Evolutionary conservation across 495 filamentous ascomycete genomes (phyloP), one percentile per base, ranked within the genome.

Genomic region (Aspergillus nidulans): DNA sequence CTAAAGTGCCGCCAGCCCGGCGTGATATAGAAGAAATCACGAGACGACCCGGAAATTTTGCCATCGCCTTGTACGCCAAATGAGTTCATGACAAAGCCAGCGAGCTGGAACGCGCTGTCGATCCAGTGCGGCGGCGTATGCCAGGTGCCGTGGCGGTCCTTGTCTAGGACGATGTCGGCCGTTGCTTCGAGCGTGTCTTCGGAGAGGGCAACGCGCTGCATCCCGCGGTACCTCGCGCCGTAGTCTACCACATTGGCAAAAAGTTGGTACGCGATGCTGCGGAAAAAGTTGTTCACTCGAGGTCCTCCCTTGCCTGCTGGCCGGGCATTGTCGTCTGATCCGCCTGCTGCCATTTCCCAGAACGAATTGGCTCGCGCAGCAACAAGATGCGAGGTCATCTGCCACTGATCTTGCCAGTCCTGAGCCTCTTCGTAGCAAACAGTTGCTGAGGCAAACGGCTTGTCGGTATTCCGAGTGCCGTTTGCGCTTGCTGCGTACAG

Each of bases 161-260:
- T 30, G 10, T 54, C 59, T 4, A 80, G 69, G 1, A 39, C 38
- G 8, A 81, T 58, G 8, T 73, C 64, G 2, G 77, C 75, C 24
- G 55, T 58, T 0, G 69, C 77, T 53, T 81, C 78, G 7, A 63
- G 45, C 0, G 46, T 67, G 54, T 73, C n/a, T 39, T 13, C 30
- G 30, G 4, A 34, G 30, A 78, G 52, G 12, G 72, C 59, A 4
- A 77, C 67, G 0, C 53, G 55, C 34, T 65, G 55, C 65, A 78
- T 76, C 3, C 72, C 70, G 0, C 67, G 73, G 53, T 77, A 78
- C 15, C 61, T 58, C 0, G 70, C 59, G 1, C 53, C 51, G 49
- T 78, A 78, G 39, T 71, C 64, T 1, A 77, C 75, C 1, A 78
- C 43, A n/a, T 70, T 74, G 10, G 45, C 56, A 47, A 77, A 74